phyloP scores from a whole-genome alignment of 2,329 filamentous ascomycete species.

The Zymoseptoria brevis region DNA sequence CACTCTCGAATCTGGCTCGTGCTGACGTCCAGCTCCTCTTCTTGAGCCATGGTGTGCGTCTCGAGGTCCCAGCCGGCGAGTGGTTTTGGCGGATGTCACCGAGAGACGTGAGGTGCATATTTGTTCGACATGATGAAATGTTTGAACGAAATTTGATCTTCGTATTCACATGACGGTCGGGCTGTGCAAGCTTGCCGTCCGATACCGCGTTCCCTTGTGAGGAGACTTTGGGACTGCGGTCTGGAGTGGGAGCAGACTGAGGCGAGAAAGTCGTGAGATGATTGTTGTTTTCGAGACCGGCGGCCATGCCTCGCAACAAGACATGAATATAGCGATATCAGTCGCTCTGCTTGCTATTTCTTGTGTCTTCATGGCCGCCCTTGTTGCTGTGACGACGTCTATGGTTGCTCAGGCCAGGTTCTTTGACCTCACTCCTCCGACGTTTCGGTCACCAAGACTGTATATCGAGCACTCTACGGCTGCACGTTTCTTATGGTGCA shows the following conservation, averaged over 20 bases:
- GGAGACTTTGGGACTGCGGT: neutral
- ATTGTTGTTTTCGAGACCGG: neutral
- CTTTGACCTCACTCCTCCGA: no score
- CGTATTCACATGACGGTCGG: neutral
- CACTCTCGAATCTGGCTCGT: constrained; percentile 52
- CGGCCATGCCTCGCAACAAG: no score
- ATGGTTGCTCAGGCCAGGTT: no score
- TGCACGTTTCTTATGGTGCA: no score
- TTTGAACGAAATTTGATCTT: neutral
- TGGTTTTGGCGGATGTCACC: neutral
- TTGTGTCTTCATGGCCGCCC: no score
- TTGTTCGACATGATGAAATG: neutral
- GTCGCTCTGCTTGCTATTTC: no score
- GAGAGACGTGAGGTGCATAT: neutral
- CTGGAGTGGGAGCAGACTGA: neutral
- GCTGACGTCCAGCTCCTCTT: neutral
- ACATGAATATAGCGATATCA: no score
- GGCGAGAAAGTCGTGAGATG: neutral
- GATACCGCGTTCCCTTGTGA: neutral
- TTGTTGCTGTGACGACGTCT: no score
- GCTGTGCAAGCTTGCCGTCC: neutral
- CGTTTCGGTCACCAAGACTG: no score
- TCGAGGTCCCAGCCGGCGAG: neutral
- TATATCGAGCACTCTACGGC: no score
- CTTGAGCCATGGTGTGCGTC: neutral